A percentile compares a stretch with the other conserved stretches of the same genome.
These are phyloP conservation scores for Fusarium begoniae DNA, from an alignment of 2,329 filamentous ascomycete species.

Conservation along the genomic window DNA sequence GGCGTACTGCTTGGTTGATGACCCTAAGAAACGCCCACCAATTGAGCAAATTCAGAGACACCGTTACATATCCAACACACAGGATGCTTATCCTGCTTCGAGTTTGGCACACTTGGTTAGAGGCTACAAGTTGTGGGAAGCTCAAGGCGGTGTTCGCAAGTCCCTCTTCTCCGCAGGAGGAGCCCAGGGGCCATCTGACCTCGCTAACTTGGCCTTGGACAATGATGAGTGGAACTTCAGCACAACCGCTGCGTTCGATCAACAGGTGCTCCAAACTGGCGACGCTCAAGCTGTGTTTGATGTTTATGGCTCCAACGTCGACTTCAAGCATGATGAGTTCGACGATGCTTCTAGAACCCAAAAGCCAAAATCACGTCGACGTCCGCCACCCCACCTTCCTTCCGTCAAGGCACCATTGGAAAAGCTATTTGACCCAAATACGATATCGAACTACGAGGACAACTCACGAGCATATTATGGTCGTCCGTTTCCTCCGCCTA, in stretches of 20 bases:
- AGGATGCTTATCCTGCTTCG: constrained; percentile 69
- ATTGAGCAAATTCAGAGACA: constrained; percentile 77
- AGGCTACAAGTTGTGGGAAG: constrained; percentile 79
- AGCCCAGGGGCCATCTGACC: constrained; percentile 61
- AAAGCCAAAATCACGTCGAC: constrained; percentile 63
- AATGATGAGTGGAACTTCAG: constrained; percentile 75
- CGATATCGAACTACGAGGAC: constrained; percentile 70
- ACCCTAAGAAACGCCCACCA: constrained; percentile 73
- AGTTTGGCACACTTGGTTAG: constrained; percentile 73
- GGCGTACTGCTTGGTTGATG: constrained; percentile 75
- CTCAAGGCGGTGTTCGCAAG: constrained; percentile 74
- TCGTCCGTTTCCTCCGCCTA: constrained; percentile 51
- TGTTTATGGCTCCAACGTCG: constrained; percentile 67
- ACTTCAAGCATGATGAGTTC: constrained; percentile 57
- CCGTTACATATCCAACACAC: constrained; percentile 72
- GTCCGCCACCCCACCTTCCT: constrained; percentile 66
- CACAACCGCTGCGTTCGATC: constrained; percentile 71
- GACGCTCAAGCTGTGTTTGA: constrained; percentile 69
- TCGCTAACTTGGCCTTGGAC: constrained; percentile 55
- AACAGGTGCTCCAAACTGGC: constrained; percentile 61
- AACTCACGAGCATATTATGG: constrained; percentile 71
- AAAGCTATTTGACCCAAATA: constrained; percentile 73
- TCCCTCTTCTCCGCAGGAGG: constrained; percentile 70
- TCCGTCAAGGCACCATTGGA: constrained; percentile 68
- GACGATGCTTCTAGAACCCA: constrained; percentile 62